Evolutionary conservation across 2,329 filamentous ascomycete species (phyloP), one percentile per base, ranked within the genome.

Genomic region (Colletotrichum cereale): DNA sequence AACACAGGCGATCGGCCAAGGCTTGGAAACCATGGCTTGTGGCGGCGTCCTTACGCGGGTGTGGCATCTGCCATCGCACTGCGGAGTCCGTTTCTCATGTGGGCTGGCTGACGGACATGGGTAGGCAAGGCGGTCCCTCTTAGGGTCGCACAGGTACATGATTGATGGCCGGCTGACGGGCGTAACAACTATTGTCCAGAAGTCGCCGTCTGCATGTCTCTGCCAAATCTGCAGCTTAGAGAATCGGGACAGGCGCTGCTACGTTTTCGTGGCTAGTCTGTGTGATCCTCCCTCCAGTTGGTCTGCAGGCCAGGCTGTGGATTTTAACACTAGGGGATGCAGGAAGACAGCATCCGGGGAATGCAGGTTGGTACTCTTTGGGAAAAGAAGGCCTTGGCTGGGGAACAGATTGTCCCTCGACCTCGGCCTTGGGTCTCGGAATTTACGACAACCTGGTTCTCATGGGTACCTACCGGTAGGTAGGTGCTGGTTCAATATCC

Each of bases 261-360:
- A 31, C 65, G 52, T 53, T 57, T 44, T 18, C 52, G 58, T 68
- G 44, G 24, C 36, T 29, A 60, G 47, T n/a, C 24, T 29, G 48
- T 31, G 5, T 11, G 34, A 55, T 31, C 21, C 26, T 24, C 24
- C 48, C 34, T 29, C 47, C 31, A n/a, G 10, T 24, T 18, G 26
- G 47, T 44, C 26, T 40, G 57, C 57, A 60, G 26, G 58, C 34
- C 50, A 62, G 56, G 50, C 67, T 57, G 42, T 12, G 65, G 68
- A 53, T 29, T 24, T 14, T 29, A 21, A 47, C 65, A 34, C 68
- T 71, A 71, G 68, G 68, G 44, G 63, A 68, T 58, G 68, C 65
- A 63, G 68, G 68, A 67, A 55, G 65, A 68, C 48, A 16, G 36
- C 65, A 68, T 71, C 68, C 68, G 68, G 68, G 68, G 68, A 71